phyloP scores from a whole-genome alignment of 768 basidiomycete species.

The Rhizopogon vesiculosus region DNA sequence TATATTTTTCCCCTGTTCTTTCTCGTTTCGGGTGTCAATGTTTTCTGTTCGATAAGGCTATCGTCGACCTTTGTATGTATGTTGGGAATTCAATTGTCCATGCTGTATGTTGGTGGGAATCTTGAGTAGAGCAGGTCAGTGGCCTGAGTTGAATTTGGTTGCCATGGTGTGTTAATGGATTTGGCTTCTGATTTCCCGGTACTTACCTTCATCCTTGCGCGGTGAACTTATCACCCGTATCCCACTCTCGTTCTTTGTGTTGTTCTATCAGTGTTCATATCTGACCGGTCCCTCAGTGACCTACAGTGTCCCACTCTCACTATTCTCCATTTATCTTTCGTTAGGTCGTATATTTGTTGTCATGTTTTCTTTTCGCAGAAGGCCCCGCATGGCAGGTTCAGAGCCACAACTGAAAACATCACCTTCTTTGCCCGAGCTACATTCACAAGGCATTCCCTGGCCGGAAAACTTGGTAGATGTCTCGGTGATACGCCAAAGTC shows the following conservation, averaged over 20 bases:
- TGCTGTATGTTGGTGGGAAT: background rate
- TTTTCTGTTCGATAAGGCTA: conserved; percentile 7
- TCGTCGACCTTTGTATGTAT: conserved; percentile 29
- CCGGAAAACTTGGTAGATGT: conserved; percentile 79
- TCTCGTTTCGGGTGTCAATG: conserved; percentile 12
- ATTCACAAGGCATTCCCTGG: conserved; percentile 76
- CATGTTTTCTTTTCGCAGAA: conserved; percentile 77
- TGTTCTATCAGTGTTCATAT: too few relatives aligned
- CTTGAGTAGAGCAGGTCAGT: background rate
- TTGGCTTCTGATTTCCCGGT: background rate
- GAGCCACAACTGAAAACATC: conserved; percentile 57
- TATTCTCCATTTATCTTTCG: conserved; percentile 16
- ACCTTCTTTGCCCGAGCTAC: conserved; percentile 76
- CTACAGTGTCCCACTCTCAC: background rate
- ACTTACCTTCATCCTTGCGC: too few relatives aligned
- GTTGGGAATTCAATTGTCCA: conserved; percentile 18
- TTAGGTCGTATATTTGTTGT: conserved; percentile 11
- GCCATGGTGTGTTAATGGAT: background rate
- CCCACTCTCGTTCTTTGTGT: too few relatives aligned
- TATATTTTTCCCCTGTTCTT: conserved; percentile 20
- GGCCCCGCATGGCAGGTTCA: conserved; percentile 44
- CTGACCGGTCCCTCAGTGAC: too few relatives aligned
- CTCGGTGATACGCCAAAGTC: conserved; percentile 51
- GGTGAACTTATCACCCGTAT: too few relatives aligned
- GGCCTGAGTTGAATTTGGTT: background rate